Base-by-base conservation (phyloP, 2,329 filamentous ascomycete genomes). In the Escovopsis sp. region DNA sequence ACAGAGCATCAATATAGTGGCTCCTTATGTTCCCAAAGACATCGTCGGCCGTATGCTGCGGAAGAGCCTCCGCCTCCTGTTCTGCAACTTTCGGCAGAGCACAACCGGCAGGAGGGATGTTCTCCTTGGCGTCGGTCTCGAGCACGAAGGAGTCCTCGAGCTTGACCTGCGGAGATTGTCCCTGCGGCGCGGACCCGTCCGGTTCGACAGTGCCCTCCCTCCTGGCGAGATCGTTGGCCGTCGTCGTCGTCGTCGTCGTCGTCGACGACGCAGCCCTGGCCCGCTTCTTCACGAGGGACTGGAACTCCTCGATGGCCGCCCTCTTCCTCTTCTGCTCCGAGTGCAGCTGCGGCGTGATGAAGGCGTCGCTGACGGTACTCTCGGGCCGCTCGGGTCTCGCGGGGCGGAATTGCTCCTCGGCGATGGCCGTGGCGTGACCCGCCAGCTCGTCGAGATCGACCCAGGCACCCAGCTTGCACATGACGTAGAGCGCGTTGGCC, bases 381-480 rank as follows among this genome's bases (percentile, higher is more conserved):
- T 47, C 47, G 10, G 36, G 42, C 12, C 42, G 48, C 28, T 53
- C 49, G 4, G 40, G 42, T 26, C 47, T 51, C 12, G 44, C 28
- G 12, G 51, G 48, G 7, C 47, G 46, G 7, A 64, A 42, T 10
- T 60, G 59, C 10, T 62, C 53, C 23, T 47, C 52, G 37, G 52
- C 59, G 26, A 59, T 40, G 4, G 54, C 57, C 0, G 71, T 73
- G 34, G 75, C 73, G 34, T 66, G 58, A 10, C 59, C 55, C 23
- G 61, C 60, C 26, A 87, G 62, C 6, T 67, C 61, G 33, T 70
- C 66, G 41, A 81, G 55, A 47, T 78, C 72, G 19, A 83, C 68
- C 80, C 81, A 85, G 18, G 65, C 59, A 2, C 75, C 80, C 36
- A 91, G 63, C 51, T 73, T 78, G 58, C 80, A 87, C 26, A 85